Conservation (phyloP, 352 stramenopile genomes). For the Salisapilia sapeloensis region DNA sequence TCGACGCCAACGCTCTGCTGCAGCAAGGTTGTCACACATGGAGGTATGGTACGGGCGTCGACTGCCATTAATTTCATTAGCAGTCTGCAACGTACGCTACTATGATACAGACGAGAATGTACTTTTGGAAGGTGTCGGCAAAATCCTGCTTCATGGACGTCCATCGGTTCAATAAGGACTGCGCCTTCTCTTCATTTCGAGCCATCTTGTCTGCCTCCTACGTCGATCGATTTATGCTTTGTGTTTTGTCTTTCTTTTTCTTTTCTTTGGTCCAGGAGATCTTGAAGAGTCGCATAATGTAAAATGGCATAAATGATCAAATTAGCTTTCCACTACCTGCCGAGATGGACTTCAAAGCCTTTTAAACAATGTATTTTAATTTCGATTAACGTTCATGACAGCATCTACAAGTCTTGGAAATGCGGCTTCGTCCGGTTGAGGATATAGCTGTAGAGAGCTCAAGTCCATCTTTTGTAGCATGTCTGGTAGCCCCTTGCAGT, state of each 20-base stretch:
- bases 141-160: conserved; percentile 93
- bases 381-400: conserved; percentile 23
- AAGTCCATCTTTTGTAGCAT: conserved; percentile 22
- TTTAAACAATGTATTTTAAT: too few relatives aligned
- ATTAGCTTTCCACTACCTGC: too few relatives aligned
- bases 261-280: too few relatives aligned
- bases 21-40: conserved; percentile 86
- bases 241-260: conserved; percentile 5
- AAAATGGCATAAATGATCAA: too few relatives aligned
- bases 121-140: conserved; percentile 71
- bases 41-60: conserved; percentile 87
- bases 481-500: conserved; percentile 12
- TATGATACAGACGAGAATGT: background rate
- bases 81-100: conserved; percentile 1
- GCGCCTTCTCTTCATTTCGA: conserved; percentile 96
- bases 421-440: conserved; percentile 27
- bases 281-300: too few relatives aligned
- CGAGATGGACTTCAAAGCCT: too few relatives aligned
- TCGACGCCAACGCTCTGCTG: conserved; percentile 85
- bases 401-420: conserved; percentile 54
- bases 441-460: conserved; percentile 25
- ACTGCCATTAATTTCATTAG: conserved; percentile 6
- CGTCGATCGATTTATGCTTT: conserved; percentile 3
- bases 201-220: conserved; percentile 65
- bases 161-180: conserved; percentile 98